These are phyloP conservation scores for Limonium bicolor DNA, from an alignment of 148 eudicot species.

Conservation along the genomic window DNA sequence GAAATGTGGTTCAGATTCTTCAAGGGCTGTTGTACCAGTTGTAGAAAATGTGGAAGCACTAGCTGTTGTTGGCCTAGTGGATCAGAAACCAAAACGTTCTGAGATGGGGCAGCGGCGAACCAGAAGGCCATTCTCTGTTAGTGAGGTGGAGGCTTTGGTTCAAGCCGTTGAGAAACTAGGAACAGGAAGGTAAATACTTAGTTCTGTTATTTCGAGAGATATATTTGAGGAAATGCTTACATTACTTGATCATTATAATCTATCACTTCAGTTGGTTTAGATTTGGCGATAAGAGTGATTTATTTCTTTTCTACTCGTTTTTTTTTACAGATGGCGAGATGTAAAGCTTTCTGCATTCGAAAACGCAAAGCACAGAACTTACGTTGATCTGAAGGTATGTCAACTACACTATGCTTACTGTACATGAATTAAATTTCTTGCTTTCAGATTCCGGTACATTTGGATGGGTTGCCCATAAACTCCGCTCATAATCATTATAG, in stretches of 20 bases:
- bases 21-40: slow-evolving; percentile 52
- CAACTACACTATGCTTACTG: no score
- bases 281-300: no score
- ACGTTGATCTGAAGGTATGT: slow-evolving; percentile 99
- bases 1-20: slow-evolving; percentile 24
- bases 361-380: slow-evolving; percentile 83
- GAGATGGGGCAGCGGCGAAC: slow-evolving; percentile 88
- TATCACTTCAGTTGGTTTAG: no score
- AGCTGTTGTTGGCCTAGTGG: slow-evolving; percentile 44
- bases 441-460: no score
- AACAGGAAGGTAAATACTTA: slow-evolving; percentile 99
- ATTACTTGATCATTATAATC: neutral
- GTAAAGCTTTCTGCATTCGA: slow-evolving; percentile 84
- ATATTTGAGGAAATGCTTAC: neutral
- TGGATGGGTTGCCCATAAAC: no score
- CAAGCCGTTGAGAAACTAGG: slow-evolving; percentile 96
- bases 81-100: slow-evolving; percentile 39
- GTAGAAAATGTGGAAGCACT: slow-evolving; percentile 43
- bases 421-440: no score
- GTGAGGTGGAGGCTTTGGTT: slow-evolving; percentile 93
- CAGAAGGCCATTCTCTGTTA: slow-evolving; percentile 93
- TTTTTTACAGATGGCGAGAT: slow-evolving; percentile 84
- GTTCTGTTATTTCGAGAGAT: neutral
- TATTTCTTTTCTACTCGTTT: neutral
- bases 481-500: no score